Evolutionary conservation across 306 rosid genomes (phyloP).

Genomic region (Sechiopsis laciniata): DNA sequence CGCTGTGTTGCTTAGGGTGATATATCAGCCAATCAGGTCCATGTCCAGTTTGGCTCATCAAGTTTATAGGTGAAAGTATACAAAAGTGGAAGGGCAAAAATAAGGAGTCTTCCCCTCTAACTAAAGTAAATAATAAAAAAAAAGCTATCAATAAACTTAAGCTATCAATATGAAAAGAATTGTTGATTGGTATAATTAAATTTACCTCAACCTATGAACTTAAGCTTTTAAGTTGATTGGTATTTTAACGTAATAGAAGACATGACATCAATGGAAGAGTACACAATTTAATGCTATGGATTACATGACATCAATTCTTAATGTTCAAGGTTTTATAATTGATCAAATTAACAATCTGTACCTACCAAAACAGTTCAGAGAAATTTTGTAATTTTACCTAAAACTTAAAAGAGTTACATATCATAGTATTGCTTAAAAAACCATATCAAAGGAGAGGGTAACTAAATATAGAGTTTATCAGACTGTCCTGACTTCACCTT

Average conservation of each 20-base stretch:
- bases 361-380: not conserved
- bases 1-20: not conserved
- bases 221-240: too few relatives aligned
- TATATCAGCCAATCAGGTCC: not conserved
- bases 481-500: conserved; percentile 47
- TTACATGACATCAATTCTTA: not conserved
- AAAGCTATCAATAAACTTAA: not conserved
- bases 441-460: conserved; percentile 14
- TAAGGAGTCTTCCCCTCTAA: not conserved
- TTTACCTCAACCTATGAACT: too few relatives aligned
- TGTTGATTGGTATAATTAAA: too few relatives aligned
- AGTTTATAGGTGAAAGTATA: not conserved
- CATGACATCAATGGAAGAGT: too few relatives aligned
- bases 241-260: too few relatives aligned
- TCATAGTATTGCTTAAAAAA: not conserved
- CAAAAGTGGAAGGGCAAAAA: not conserved
- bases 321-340: conserved; percentile 1
- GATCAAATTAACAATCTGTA: conserved; percentile 2
- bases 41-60: not conserved
- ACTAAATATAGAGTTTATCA: conserved; percentile 18
- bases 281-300: not conserved
- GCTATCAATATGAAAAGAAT: not conserved
- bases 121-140: too few relatives aligned
- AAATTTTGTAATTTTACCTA: conserved; percentile 12
- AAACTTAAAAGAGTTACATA: not conserved